A percentile compares a stretch with the other conserved stretches of the same genome.
phyloP scores from a whole-genome alignment of 768 basidiomycete genomes.

The Tulasnella sp. region DNA sequence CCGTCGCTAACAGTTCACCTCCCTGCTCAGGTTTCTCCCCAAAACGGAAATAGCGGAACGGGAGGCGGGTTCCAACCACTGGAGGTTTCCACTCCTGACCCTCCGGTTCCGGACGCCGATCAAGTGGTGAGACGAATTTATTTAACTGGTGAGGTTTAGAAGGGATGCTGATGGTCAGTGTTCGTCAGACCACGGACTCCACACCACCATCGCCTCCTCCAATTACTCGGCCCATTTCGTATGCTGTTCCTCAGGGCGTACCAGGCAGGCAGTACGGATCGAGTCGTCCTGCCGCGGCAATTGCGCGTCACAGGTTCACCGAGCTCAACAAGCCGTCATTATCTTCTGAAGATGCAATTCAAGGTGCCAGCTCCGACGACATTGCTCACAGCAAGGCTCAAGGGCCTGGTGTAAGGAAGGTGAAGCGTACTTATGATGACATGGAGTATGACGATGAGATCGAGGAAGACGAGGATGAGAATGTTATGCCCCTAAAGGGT shows the following conservation, averaged over 20 bases:
- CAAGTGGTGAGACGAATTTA: neutral
- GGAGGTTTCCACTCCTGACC: neutral
- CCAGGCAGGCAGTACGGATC: neutral
- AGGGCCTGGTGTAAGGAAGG: neutral
- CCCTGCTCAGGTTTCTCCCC: neutral
- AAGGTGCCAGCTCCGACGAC: neutral
- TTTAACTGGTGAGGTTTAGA: neutral
- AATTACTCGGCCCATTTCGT: neutral
- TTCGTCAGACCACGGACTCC: neutral
- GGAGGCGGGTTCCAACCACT: neutral
- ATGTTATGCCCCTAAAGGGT: neutral
- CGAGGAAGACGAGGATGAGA: neutral
- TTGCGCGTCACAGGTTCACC: neutral
- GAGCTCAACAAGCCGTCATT: neutral
- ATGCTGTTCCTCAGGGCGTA: neutral
- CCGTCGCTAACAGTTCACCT: neutral
- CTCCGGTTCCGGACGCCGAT: neutral
- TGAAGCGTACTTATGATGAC: neutral
- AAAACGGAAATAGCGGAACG: neutral
- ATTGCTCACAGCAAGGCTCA: neutral
- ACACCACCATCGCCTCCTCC: neutral
- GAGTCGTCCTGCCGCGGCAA: neutral
- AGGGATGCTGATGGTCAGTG: neutral
- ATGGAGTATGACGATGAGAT: constrained; percentile 3
- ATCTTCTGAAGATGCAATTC: neutral